Evolutionary conservation across 352 stramenopile species (phyloP).

Genomic region (Phytopythium aichiense): DNA sequence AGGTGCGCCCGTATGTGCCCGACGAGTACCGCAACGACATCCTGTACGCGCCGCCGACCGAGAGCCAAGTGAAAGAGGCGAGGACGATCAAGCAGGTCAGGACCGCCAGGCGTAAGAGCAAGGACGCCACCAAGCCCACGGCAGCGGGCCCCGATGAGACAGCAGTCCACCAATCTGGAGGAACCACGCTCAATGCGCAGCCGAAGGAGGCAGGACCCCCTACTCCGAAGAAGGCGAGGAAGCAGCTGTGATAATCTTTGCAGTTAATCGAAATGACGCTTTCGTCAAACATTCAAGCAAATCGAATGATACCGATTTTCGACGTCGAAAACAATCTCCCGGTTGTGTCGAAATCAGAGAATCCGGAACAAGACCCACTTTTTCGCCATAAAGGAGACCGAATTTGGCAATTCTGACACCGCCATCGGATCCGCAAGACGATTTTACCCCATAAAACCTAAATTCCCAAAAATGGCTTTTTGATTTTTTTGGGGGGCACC

Average conservation of each 20-base stretch:
- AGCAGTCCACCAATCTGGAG: too few species aligned
- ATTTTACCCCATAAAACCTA: not conserved
- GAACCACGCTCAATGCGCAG: too few species aligned
- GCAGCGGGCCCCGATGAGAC: not conserved
- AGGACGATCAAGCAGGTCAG: slow-evolving; percentile 4
- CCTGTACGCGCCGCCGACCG: slow-evolving; percentile 8
- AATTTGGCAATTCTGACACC: not conserved
- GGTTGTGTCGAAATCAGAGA: not conserved
- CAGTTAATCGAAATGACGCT: too few species aligned
- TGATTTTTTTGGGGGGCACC: not conserved
- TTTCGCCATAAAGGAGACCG: not conserved
- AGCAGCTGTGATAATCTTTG: too few species aligned
- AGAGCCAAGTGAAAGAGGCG: not conserved
- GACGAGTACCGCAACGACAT: slow-evolving; percentile 10
- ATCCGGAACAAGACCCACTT: not conserved
- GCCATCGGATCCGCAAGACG: not conserved
- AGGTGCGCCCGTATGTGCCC: slow-evolving; percentile 11
- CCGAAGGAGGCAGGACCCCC: not conserved
- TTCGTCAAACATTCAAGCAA: too few species aligned
- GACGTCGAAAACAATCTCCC: not conserved
- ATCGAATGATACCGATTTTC: not conserved
- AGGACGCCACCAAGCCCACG: not conserved
- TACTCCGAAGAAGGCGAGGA: too few species aligned
- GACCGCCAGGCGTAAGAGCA: not conserved
- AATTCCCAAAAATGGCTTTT: not conserved